Evolutionary conservation across 345 rosid species (phyloP).

Genomic region (Bretschneidera sinensis): DNA sequence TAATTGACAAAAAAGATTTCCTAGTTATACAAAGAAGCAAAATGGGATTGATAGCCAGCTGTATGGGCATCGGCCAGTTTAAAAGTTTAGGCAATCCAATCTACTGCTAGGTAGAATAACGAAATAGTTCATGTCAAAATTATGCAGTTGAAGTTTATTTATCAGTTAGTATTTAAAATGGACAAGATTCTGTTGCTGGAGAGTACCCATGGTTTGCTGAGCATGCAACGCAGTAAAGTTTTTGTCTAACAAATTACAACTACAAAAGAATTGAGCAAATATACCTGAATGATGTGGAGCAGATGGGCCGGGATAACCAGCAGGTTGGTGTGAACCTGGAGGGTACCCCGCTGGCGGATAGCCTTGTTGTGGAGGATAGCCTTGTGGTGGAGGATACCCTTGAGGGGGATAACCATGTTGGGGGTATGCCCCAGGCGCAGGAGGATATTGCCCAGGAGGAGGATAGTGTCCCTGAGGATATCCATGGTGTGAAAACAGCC

Average conservation of each 20-base stretch:
- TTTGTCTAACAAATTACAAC: neutral
- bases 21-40: neutral
- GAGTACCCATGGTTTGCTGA: neutral
- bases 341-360: constrained; percentile 56
- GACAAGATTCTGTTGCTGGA: neutral
- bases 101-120: too few relatives aligned
- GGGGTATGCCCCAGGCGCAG: constrained; percentile 38
- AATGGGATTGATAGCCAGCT: too few relatives aligned
- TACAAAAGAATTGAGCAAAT: neutral
- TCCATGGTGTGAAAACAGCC: constrained; percentile 15
- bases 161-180: too few relatives aligned
- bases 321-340: constrained; percentile 56
- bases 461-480: constrained; percentile 36
- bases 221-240: neutral
- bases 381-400: constrained; percentile 50
- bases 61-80: neutral
- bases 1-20: neutral
- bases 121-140: too few relatives aligned
- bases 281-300: constrained; percentile 71
- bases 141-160: too few relatives aligned
- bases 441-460: constrained; percentile 25
- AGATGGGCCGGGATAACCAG: constrained; percentile 60
- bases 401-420: constrained; percentile 50
- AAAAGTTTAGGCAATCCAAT: too few relatives aligned
- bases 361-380: too few relatives aligned